Base-by-base conservation (phyloP, 2,329 filamentous ascomycete species). In the Xylaria sp. region DNA sequence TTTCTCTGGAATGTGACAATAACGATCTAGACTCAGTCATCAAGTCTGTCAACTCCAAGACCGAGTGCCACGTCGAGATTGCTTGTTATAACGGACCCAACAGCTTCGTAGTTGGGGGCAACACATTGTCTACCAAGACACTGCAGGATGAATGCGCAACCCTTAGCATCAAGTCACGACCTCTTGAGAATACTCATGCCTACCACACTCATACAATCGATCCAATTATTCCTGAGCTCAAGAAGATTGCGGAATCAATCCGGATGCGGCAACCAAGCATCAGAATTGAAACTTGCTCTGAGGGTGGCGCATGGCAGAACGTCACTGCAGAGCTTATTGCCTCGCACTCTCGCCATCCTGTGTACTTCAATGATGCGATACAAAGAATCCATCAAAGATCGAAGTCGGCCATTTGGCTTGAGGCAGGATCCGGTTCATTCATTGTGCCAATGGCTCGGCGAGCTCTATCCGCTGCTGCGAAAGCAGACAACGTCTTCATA, bases 381-480 rank as follows among this genome's bases (percentile, higher is more conserved):
- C 56, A 61, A 25, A 42, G 65, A 11, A 61, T 68, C 15, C 22
- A 50, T 3, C 13, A 62, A 15, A 25, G 33, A 6, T 42, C 39
- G 1, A 22, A 42, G 36, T 49, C 39, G 6, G 53, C 61, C 2
- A 65, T 63, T 15, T 71, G 22, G 27, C 54, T 69, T 1, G 69
- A 71, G 44, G 67, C 65, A 10, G 69, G 67, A 9, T 54, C 54
- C 1, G 50, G 61, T 45, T 60, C 62, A 2, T 27, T 51, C 4
- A 51, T 69, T 13, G 61, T 59, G 13, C 9, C 53, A 5, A 69
- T 67, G 61, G 54, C 78, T 92, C 9, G 79, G 83, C 2, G 79
- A 90, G 10, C 81, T 91, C 15, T 82, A 2, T 11, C 38, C 7
- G 15, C 29, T 6, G 1, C 51, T 29, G 25, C 20, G 22, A 61